Evolutionary conservation across 768 basidiomycete genomes (phyloP).

Genomic region (Crepidotus variabilis): DNA sequence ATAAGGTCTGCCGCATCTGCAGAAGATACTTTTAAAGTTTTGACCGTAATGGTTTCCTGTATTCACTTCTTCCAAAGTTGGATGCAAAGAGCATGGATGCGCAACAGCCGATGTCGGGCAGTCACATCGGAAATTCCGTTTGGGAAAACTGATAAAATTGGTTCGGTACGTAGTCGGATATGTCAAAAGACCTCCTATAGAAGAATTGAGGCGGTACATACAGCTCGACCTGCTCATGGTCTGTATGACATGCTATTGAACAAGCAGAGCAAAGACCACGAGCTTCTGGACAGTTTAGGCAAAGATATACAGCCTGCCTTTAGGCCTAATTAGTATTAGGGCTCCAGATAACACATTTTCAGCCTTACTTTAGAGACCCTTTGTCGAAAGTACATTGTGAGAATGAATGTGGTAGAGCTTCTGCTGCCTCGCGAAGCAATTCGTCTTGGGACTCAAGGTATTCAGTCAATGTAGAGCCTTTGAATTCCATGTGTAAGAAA

Average conservation of each 20-base stretch:
- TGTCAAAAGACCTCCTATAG: slow-evolving; percentile 7
- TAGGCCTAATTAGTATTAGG: slow-evolving; percentile 11
- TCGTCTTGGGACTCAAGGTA: slow-evolving; percentile 45
- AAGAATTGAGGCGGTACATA: slow-evolving; percentile 20
- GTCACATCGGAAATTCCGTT: slow-evolving; percentile 79
- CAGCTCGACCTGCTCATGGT: slow-evolving; percentile 85
- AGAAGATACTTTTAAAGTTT: slow-evolving; percentile 71
- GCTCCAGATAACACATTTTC: neutral
- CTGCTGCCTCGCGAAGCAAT: slow-evolving; percentile 45
- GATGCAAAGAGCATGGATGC: slow-evolving; percentile 65
- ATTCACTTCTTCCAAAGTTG: slow-evolving; percentile 50
- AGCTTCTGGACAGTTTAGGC: slow-evolving; percentile 63
- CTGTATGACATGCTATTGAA: slow-evolving; percentile 81
- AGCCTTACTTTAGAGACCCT: slow-evolving; percentile 47
- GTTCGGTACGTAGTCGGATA: slow-evolving; percentile 11
- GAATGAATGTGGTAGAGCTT: slow-evolving; percentile 62
- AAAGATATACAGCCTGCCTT: slow-evolving; percentile 81
- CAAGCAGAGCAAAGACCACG: slow-evolving; percentile 81
- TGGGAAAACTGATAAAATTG: slow-evolving; percentile 56
- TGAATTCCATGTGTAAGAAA: too few relatives aligned
- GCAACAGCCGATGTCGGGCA: slow-evolving; percentile 67
- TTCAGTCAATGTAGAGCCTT: slow-evolving; percentile 35
- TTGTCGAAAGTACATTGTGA: slow-evolving; percentile 61
- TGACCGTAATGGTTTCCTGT: slow-evolving; percentile 61
- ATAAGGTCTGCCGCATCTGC: slow-evolving; percentile 70